Base-by-base conservation (phyloP, 306 rosid genomes). In the Rosa lucieae region DNA sequence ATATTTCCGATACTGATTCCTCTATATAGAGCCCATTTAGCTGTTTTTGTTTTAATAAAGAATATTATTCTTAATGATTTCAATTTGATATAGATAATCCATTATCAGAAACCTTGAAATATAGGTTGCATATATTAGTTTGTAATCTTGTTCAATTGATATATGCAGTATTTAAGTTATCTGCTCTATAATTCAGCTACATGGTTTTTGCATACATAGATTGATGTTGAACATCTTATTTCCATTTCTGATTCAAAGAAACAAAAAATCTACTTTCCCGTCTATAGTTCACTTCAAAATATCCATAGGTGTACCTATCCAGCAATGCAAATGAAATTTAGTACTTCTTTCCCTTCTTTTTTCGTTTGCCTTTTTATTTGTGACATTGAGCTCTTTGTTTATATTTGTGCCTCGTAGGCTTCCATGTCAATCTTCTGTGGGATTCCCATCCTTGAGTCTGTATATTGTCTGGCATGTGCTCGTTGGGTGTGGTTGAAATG, bases 401-500 rank as follows among this genome's bases (percentile, higher is more conserved):
- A 53, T 49, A 77, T 88, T 80, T 74, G 74, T 74, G 76, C 63
- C 66, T 70, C 51, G 26, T 84, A 88, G 91, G 88, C 84, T 61
- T 90, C 90, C 84, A 94, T 92, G 99, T 94, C 97, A 85, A 73
- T 89, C 72, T 75, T 80, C 80, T 92, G 97, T 72, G 94, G 99
- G 67, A 18, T 89, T 87, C 99, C 99, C 43, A 21, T 94, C 78
- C 91, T 93, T 59, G 99, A 94, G 90, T 86, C 97, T 80, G 97
- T 94, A 35, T 92, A 88, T 86, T 92, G 97, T 84, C 78, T 94
- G 85, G 99, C 80, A 29, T 94, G 97, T 77, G 87, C 95, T 67
- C 97, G 99, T 52, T 94, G 99, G 99, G 85, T 66, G 83, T 94
- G 99, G 99, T 73, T 87, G 80, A 89, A 89, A 83, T 94, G 97